A percentile compares a stretch with the other conserved stretches of the same genome.
Conservation (phyloP, 805 yeast genomes). For the Kockiozyma suomiensis region DNA sequence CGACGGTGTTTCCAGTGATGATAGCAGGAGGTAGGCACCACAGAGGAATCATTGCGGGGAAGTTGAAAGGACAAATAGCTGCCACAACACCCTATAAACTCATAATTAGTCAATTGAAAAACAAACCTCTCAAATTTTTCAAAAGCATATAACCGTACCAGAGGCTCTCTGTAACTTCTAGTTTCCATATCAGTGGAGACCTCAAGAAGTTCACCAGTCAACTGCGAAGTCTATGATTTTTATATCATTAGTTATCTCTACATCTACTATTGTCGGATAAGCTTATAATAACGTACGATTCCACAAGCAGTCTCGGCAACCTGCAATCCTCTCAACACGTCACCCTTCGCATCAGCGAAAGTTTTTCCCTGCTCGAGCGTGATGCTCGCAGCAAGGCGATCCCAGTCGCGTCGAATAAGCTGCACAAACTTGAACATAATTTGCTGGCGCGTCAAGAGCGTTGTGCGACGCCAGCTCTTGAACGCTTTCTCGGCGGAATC, state of each 20-base stretch:
- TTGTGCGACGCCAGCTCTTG: slow-evolving; percentile 55
- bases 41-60: slow-evolving; percentile 81
- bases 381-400: slow-evolving; percentile 63
- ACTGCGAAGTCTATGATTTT: slow-evolving; percentile 47
- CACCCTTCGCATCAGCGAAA: slow-evolving; percentile 72
- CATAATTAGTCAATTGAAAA: too few species aligned
- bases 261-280: too few species aligned
- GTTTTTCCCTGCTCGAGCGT: slow-evolving; percentile 79
- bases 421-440: slow-evolving; percentile 69
- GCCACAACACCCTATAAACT: slow-evolving; percentile 63
- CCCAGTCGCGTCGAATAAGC: slow-evolving; percentile 65
- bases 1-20: slow-evolving; percentile 73
- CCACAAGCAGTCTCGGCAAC: slow-evolving; percentile 77
- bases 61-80: slow-evolving; percentile 78
- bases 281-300: too few species aligned
- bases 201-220: slow-evolving; percentile 64
- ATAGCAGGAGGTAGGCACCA: slow-evolving; percentile 66
- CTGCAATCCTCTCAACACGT: slow-evolving; percentile 74
- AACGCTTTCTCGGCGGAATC: slow-evolving; percentile 67
- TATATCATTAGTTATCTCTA: too few species aligned
- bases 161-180: slow-evolving; percentile 63
- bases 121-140: background rate
- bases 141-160: slow-evolving; percentile 7
- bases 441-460: slow-evolving; percentile 58
- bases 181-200: slow-evolving; percentile 78